phyloP scores from a whole-genome alignment of 768 basidiomycete species.

The Psilocybe sp. region DNA sequence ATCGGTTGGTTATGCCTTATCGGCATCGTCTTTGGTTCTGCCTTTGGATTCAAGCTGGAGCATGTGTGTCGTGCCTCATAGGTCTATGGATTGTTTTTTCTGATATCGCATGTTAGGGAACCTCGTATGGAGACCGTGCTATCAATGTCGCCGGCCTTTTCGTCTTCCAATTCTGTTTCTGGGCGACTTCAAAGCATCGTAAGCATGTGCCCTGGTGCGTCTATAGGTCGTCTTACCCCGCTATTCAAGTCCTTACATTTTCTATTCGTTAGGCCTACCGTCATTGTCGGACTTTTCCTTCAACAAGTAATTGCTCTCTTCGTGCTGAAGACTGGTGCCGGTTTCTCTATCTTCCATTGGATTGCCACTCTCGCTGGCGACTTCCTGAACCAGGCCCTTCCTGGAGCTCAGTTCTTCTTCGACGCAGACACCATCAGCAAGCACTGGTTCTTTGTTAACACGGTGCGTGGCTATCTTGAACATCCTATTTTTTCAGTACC shows the following conservation, averaged over 20 bases:
- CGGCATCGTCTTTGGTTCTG: slow-evolving; percentile 79
- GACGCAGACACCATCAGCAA: slow-evolving; percentile 59
- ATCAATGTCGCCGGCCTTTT: slow-evolving; percentile 80
- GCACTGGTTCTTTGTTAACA: slow-evolving; percentile 86
- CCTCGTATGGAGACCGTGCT: slow-evolving; percentile 72
- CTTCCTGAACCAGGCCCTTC: slow-evolving; percentile 66
- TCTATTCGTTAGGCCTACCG: slow-evolving; percentile 63
- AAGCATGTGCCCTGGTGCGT: slow-evolving; percentile 69
- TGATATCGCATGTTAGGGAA: slow-evolving; percentile 36
- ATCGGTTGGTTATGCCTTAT: slow-evolving; percentile 78
- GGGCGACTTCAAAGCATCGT: slow-evolving; percentile 59
- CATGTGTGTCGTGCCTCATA: slow-evolving; percentile 51
- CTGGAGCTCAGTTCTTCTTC: slow-evolving; percentile 84
- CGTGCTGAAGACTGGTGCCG: slow-evolving; percentile 81
- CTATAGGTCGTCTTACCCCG: slow-evolving; percentile 48
- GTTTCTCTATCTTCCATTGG: slow-evolving; percentile 82
- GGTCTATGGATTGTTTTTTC: too few species aligned
- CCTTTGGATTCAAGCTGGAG: slow-evolving; percentile 66
- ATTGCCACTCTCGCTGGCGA: slow-evolving; percentile 79
- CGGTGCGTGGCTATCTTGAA: slow-evolving; percentile 36
- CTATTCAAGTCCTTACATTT: background rate
- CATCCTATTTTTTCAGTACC: background rate
- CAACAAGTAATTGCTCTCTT: slow-evolving; percentile 89
- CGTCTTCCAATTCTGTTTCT: slow-evolving; percentile 79
- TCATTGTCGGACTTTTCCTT: slow-evolving; percentile 83